Conservation (phyloP, 192 early-diverging fungal genomes). For the Borealophlyctis nickersoniae region DNA sequence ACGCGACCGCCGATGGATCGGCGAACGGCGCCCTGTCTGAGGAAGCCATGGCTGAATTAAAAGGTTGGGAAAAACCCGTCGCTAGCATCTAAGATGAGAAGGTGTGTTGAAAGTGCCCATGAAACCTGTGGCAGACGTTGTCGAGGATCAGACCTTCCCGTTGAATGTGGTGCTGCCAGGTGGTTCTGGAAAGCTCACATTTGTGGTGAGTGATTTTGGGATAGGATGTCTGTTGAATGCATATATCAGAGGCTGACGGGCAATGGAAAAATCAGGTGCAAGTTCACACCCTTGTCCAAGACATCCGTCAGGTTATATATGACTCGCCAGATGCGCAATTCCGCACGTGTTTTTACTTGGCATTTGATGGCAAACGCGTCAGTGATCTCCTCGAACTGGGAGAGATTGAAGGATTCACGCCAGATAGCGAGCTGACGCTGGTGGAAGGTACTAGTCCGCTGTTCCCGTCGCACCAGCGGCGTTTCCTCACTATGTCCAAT, state of each 20-base stretch:
- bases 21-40: not conserved
- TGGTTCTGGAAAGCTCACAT: constrained; percentile 1
- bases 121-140: constrained; percentile 1
- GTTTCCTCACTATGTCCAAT: not conserved
- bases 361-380: constrained; percentile 67
- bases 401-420: constrained; percentile 64
- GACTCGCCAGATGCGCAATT: constrained; percentile 82
- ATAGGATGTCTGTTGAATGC: not conserved
- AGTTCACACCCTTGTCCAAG: constrained; percentile 63
- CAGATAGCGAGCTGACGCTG: constrained; percentile 63
- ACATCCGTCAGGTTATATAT: constrained; percentile 81
- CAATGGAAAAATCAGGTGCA: constrained; percentile 10
- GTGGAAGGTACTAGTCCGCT: constrained; percentile 53
- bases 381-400: constrained; percentile 59
- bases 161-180: constrained; percentile 11
- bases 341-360: constrained; percentile 88
- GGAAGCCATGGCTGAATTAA: constrained; percentile 1
- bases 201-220: constrained; percentile 10
- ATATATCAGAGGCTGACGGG: not conserved
- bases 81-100: not conserved
- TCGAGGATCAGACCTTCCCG: constrained; percentile 6
- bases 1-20: no score
- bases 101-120: not conserved
- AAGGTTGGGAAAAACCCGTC: not conserved
- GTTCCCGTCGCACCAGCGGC: constrained; percentile 12